Evolutionary conservation across 768 basidiomycete species (phyloP).

Genomic region (Xerocomellus amylosporus): DNA sequence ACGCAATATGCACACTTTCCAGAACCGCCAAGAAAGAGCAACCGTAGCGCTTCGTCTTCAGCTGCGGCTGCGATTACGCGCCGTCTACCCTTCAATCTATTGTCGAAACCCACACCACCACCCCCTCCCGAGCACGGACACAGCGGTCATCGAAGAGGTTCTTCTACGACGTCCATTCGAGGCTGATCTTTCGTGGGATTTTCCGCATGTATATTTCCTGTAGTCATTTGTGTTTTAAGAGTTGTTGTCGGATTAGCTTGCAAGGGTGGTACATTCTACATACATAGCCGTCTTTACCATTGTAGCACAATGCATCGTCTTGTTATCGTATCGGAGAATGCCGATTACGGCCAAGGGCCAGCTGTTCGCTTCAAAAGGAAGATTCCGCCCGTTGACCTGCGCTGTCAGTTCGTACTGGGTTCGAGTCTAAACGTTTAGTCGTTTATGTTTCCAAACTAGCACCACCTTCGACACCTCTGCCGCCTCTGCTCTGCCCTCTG

Average conservation of each 20-base stretch:
- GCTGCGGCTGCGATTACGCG: conserved; percentile 51
- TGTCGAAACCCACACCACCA: conserved; percentile 51
- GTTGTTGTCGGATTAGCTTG: conserved; percentile 29
- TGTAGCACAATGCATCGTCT: conserved; percentile 15
- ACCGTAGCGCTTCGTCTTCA: conserved; percentile 37
- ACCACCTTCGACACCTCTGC: neutral
- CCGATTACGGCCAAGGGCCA: conserved; percentile 15
- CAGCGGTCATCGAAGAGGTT: conserved; percentile 42
- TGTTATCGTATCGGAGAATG: conserved; percentile 21
- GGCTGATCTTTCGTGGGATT: conserved; percentile 16
- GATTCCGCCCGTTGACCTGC: neutral
- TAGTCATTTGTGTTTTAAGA: conserved; percentile 3
- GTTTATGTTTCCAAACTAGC: conserved; percentile 12
- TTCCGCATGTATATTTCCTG: conserved; percentile 6
- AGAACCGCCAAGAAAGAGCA: conserved; percentile 55
- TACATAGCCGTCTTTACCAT: conserved; percentile 8
- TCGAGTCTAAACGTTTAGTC: neutral
- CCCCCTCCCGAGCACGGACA: conserved; percentile 26
- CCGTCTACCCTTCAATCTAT: conserved; percentile 65
- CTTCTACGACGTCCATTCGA: conserved; percentile 39
- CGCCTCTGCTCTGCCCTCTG: neutral
- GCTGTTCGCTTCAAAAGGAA: conserved; percentile 17
- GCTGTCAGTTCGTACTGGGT: neutral
- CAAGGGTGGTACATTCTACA: conserved; percentile 12
- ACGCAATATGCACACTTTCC: conserved; percentile 71